Base-by-base conservation (phyloP, 345 rosid species). In the Viola odorata region DNA sequence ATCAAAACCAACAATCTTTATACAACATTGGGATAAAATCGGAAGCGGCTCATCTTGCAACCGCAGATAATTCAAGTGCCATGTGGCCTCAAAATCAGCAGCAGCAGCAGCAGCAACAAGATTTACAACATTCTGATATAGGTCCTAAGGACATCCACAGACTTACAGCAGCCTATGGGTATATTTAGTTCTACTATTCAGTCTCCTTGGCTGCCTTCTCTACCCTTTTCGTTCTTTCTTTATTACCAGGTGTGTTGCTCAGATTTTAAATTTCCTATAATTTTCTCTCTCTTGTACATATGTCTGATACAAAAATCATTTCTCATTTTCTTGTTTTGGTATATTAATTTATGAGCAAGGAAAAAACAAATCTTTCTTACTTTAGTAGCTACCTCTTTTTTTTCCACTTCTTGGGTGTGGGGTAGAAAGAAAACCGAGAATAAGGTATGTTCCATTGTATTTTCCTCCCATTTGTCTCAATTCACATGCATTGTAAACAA, bases 1-100 rank as follows among this genome's bases (percentile, higher is more conserved):
- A 80, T 61, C 94, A 81, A 64, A 76, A 78, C 57, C 81, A 78
- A 42, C 83, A 80, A 38, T 76, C 85, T 4, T 74, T 81, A 6
- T 80, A 73, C 76, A 84, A 71, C 2, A 23, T 23, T 60, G 91
- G 81, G 49, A 80, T 86, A 44, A 91, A 85, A 79, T 76, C 96
- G 3, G 98, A 91, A 78, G 45, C 78, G 72, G 62, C 70, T 76
- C 79, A 64, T 84, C 36, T 60, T 78, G 0, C 81, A 75, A 11
- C 32, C 1, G 32, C 32, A 23, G 32, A 23, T 23, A 65, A 55
- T 68, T 67, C 91, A 38, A 80, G 64, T 63, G 70, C 68, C 54
- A 38, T 58, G 68, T 86, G 90, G 88, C 69, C 78, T 67, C 79
- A 78, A 61, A 73, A 60, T 53, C 84, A 80, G 50, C 85, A 75